Percentiles rank a stretch among this genome's conserved stretches.
Conservation (phyloP, 2,329 filamentous ascomycete species). For the Aspergillus clavatus region DNA sequence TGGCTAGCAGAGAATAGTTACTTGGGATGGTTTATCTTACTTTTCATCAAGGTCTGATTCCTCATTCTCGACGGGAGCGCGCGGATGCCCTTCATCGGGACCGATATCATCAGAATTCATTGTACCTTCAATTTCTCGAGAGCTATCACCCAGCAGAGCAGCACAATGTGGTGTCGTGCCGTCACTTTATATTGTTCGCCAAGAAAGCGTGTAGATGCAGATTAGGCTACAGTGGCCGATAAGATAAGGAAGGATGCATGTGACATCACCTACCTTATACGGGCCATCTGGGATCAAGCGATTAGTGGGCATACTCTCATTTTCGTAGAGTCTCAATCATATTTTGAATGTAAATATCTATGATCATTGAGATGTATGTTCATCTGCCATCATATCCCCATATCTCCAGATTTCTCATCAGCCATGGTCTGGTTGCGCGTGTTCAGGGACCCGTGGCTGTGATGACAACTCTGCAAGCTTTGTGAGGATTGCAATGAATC, state of each 20-base stretch:
- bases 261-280: conserved; percentile 15
- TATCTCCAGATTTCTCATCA: no score
- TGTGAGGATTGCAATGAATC: conserved; percentile 29
- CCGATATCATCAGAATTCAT: conserved; percentile 30
- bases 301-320: not conserved
- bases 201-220: not conserved
- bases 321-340: no score
- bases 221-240: conserved; percentile 25
- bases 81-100: conserved; percentile 11
- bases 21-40: conserved; percentile 10
- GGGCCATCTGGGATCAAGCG: not conserved
- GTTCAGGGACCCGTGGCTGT: not conserved
- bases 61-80: conserved; percentile 17
- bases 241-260: conserved; percentile 24
- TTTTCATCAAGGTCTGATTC: conserved; percentile 28
- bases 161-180: not conserved
- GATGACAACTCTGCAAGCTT: conserved; percentile 26
- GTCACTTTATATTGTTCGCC: not conserved
- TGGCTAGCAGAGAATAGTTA: not conserved
- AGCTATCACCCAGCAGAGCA: not conserved
- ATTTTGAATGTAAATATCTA: no score
- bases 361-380: no score
- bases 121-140: not conserved
- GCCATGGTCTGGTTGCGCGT: no score
- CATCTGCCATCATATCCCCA: no score